A percentile compares a stretch with the other conserved stretches of the same genome.
phyloP scores from a whole-genome alignment of 257 asterid species.

The Rhazya stricta region DNA sequence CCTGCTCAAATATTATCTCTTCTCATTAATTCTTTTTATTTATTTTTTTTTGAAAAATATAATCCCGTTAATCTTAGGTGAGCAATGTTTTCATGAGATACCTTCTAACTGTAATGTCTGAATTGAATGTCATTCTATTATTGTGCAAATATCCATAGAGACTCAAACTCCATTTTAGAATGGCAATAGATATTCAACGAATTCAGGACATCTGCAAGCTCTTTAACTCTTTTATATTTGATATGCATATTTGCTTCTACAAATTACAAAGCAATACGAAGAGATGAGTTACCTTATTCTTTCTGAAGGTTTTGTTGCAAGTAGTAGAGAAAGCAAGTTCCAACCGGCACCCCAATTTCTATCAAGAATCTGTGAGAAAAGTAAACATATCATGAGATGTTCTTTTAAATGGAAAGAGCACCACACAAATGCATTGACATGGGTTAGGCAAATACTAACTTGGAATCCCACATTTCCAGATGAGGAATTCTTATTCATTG shows the following conservation, averaged over 20 bases:
- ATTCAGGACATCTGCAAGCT: not conserved
- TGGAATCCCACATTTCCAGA: constrained; percentile 66
- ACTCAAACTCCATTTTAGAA: not conserved
- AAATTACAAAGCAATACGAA: not conserved
- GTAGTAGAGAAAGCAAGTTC: constrained; percentile 82
- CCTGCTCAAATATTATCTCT: not conserved
- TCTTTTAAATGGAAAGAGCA: constrained; percentile 16
- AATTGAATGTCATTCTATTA: not conserved
- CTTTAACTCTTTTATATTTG: not conserved
- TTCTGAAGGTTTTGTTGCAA: constrained; percentile 70
- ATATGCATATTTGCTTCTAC: not conserved
- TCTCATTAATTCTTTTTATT: no score
- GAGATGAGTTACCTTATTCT: constrained; percentile 53
- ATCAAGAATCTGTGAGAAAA: constrained; percentile 75
- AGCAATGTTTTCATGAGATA: not conserved
- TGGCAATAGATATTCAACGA: not conserved
- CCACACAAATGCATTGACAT: not conserved
- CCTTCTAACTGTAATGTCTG: not conserved
- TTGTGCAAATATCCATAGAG: not conserved
- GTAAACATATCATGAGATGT: constrained; percentile 17
- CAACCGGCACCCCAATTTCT: constrained; percentile 98
- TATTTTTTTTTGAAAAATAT: no score
- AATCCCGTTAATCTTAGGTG: not conserved
- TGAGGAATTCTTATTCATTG: constrained; percentile 49
- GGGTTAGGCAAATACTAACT: constrained; percentile 39